Percentiles rank a stretch among this genome's conserved stretches.
Evolutionary conservation across 371 early-diverging fungal species (phyloP).

Genomic region (Saksenaea vasiformis): DNA sequence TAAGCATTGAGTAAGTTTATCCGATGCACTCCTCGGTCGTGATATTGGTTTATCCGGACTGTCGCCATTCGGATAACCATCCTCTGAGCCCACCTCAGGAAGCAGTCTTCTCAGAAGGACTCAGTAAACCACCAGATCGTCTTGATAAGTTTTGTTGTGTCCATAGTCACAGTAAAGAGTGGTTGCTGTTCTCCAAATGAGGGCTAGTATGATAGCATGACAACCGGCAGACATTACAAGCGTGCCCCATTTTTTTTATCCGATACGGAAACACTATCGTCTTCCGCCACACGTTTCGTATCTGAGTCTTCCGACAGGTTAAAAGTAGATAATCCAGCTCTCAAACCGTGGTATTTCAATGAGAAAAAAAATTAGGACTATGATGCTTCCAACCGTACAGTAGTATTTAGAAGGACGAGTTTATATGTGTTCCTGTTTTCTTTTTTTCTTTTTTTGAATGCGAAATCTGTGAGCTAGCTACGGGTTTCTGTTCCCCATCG

Average conservation of each 20-base stretch:
- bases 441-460: neutral
- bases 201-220: too few species aligned
- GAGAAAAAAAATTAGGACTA: neutral
- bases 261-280: neutral
- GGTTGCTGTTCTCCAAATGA: too few species aligned
- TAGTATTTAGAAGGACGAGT: neutral
- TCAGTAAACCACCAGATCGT: too few species aligned
- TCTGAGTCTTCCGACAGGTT: neutral
- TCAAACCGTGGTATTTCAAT: neutral
- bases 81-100: too few species aligned
- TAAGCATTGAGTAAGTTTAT: too few species aligned
- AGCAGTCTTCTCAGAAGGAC: too few species aligned
- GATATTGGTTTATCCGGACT: neutral
- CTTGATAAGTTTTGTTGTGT: too few species aligned
- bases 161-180: too few species aligned
- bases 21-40: neutral
- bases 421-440: neutral
- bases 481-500: neutral
- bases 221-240: too few species aligned
- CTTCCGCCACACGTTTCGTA: neutral
- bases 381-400: too few species aligned
- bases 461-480: neutral
- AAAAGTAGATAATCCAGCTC: neutral
- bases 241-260: neutral
- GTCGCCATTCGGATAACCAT: neutral